Percentiles rank a stretch among this genome's conserved stretches.
phyloP scores from a whole-genome alignment of 2,329 filamentous ascomycete genomes.

The Calycina herbarum region DNA sequence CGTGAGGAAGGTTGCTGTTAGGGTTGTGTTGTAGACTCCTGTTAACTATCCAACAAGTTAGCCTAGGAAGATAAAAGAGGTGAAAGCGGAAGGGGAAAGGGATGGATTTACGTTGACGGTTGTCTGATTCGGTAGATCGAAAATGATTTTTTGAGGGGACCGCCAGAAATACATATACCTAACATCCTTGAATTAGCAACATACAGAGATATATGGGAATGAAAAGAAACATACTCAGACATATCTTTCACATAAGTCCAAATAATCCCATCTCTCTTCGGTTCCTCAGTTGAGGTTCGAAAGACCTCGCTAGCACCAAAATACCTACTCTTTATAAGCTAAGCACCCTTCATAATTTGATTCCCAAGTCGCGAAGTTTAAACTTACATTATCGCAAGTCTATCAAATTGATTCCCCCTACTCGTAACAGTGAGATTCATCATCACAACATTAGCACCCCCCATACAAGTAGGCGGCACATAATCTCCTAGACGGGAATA shows the following conservation, averaged over 20 bases:
- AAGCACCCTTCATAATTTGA: neutral
- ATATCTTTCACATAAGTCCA: slow-evolving; percentile 79
- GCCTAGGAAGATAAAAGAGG: neutral
- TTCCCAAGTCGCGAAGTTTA: too few species aligned
- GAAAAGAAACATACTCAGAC: slow-evolving; percentile 53
- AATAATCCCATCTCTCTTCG: slow-evolving; percentile 64
- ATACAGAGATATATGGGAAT: too few species aligned
- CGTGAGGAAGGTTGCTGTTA: slow-evolving; percentile 70
- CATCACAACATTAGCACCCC: slow-evolving; percentile 66
- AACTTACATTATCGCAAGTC: slow-evolving; percentile 61
- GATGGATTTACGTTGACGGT: slow-evolving; percentile 50
- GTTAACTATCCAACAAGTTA: slow-evolving; percentile 55
- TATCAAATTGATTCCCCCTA: slow-evolving; percentile 70
- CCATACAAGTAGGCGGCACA: slow-evolving; percentile 58
- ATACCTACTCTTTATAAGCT: slow-evolving; percentile 43
- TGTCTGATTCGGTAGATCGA: slow-evolving; percentile 66
- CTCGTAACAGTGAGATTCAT: slow-evolving; percentile 76
- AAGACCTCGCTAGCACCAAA: slow-evolving; percentile 74
- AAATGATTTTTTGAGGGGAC: slow-evolving; percentile 68
- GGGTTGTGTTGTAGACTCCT: slow-evolving; percentile 67
- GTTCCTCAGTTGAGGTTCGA: slow-evolving; percentile 79
- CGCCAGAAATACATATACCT: slow-evolving; percentile 59
- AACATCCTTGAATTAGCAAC: neutral
- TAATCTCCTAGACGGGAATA: slow-evolving; percentile 52
- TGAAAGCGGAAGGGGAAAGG: neutral